Conservation (phyloP, 805 yeast genomes). For the fission yeast (Schizosaccharomyces pombe) region DNA sequence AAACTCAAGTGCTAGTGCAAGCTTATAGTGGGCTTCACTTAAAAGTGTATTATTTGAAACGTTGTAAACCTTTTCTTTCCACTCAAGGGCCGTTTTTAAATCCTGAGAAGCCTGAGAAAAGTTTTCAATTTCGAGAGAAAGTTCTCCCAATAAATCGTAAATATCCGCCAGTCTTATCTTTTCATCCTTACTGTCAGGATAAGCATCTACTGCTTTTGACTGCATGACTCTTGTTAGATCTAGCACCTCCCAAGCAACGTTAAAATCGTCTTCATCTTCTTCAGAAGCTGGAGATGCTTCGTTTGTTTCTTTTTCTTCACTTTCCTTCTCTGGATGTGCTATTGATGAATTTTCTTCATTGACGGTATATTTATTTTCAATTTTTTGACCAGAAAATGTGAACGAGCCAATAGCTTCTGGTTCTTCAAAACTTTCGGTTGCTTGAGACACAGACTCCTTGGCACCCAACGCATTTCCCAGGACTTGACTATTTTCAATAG, state of each 20-base stretch:
- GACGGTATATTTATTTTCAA: slow-evolving; percentile 14
- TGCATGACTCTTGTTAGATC: slow-evolving; percentile 53
- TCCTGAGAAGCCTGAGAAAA: slow-evolving; percentile 58
- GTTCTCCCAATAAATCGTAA: slow-evolving; percentile 66
- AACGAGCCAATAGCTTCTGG: slow-evolving; percentile 1
- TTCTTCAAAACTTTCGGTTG: slow-evolving; percentile 12
- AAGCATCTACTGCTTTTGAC: slow-evolving; percentile 15
- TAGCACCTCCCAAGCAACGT: slow-evolving; percentile 64
- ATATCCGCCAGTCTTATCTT: slow-evolving; percentile 40
- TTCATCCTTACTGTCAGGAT: slow-evolving; percentile 17
- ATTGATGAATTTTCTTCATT: slow-evolving; percentile 18
- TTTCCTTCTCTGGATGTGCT: slow-evolving; percentile 17
- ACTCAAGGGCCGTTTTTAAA: slow-evolving; percentile 31
- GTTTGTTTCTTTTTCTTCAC: slow-evolving; percentile 14
- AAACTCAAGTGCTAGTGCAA: slow-evolving; percentile 59
- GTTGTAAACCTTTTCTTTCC: slow-evolving; percentile 30
- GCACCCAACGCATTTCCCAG: slow-evolving; percentile 29
- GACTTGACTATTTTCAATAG: slow-evolving; percentile 49
- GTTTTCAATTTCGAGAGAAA: slow-evolving; percentile 62
- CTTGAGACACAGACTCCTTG: slow-evolving; percentile 12
- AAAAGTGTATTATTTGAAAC: slow-evolving; percentile 20
- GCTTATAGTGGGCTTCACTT: slow-evolving; percentile 60
- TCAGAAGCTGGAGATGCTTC: slow-evolving; percentile 8
- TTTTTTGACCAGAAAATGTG: slow-evolving; percentile 5
- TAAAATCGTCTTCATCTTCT: slow-evolving; percentile 46